Percentiles rank a stretch among this genome's conserved stretches.
Conservation (phyloP, 371 early-diverging fungal genomes). For the Rhizopus arrhizus region DNA sequence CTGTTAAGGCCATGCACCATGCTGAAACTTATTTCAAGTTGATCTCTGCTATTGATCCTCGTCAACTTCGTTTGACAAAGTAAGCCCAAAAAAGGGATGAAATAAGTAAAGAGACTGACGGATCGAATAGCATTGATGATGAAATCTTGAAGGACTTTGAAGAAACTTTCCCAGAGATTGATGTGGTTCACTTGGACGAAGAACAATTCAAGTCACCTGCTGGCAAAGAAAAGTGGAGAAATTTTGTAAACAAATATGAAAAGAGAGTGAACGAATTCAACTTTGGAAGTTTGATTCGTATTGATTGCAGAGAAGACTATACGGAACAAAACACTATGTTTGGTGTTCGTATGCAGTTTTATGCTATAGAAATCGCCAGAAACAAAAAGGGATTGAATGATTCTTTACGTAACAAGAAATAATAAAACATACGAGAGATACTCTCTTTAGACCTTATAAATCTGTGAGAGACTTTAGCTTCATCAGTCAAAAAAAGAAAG, state of each 20-base stretch:
- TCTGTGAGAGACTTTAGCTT: no score
- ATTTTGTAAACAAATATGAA: constrained; percentile 82
- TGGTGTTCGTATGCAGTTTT: constrained; percentile 77
- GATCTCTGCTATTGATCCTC: constrained; percentile 54
- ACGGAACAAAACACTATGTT: constrained; percentile 85
- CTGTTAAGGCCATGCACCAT: constrained; percentile 10
- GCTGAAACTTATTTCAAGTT: constrained; percentile 8
- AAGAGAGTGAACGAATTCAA: constrained; percentile 85
- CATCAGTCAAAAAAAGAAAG: no score
- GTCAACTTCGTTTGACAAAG: constrained; percentile 79
- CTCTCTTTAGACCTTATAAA: no score
- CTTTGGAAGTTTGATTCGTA: constrained; percentile 88
- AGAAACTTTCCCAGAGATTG: constrained; percentile 74
- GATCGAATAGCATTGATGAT: constrained; percentile 71
- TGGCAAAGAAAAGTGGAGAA: constrained; percentile 89
- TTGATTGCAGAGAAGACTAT: constrained; percentile 76
- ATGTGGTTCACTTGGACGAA: constrained; percentile 62
- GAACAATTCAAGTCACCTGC: constrained; percentile 76
- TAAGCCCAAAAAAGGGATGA: constrained; percentile 26
- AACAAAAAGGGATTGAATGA: constrained; percentile 81
- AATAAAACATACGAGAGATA: background rate
- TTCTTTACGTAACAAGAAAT: constrained; percentile 34
- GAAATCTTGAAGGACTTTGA: constrained; percentile 80
- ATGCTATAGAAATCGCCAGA: constrained; percentile 88
- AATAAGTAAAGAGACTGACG: background rate